Evolutionary conservation across 176 grass and related monocot species (phyloP), one percentile per base, ranked within the genome.

Genomic region (Triticum urartu): DNA sequence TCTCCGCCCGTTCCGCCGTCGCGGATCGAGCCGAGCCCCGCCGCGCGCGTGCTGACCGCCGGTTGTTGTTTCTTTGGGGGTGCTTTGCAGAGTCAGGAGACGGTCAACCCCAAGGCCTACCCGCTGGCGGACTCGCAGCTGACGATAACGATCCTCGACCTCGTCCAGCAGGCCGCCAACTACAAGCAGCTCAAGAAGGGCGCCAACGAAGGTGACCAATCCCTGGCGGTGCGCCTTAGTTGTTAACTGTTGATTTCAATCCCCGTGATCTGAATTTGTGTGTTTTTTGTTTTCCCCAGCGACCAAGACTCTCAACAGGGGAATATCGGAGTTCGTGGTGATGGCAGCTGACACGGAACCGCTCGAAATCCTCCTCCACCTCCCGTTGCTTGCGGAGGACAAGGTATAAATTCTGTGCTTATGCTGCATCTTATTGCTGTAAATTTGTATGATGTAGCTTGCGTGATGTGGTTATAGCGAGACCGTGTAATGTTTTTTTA

Each of bases 111-210:
- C 5, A 96, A 96, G 85, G 94, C 94, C 21, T 96, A 96, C 62
- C 94, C 94, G 78, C 81, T 96, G 82, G 94, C 94, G 50, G 94
- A 96, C 65, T 83, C 89, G 42, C 91, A 94, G 91, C 85, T 96
- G 72, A 90, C 94, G 33, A 79, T 87, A 64, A 86, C 83, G 32
- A 96, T 96, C 59, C 81, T 96, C 69, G 94, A 96, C 64, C 79
- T 93, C 59, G 77, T 96, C 75, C 94, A 96, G 81, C 91, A 93
- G 67, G 94, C 94, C 11, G 75, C 91, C 74, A 93, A 96, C 90
- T 96, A 93, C 87, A 96, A 90, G 91, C 94, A 96, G 81, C 91
- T 96, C 54, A 96, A 91, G 91, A 96, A 96, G 89, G 94, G 94
- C 15, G 94, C 94, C 40, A 96, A 96, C 81, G 94, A 96, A 88